Base-by-base conservation (phyloP, 768 basidiomycete genomes). In the Pholiota molesta region DNA sequence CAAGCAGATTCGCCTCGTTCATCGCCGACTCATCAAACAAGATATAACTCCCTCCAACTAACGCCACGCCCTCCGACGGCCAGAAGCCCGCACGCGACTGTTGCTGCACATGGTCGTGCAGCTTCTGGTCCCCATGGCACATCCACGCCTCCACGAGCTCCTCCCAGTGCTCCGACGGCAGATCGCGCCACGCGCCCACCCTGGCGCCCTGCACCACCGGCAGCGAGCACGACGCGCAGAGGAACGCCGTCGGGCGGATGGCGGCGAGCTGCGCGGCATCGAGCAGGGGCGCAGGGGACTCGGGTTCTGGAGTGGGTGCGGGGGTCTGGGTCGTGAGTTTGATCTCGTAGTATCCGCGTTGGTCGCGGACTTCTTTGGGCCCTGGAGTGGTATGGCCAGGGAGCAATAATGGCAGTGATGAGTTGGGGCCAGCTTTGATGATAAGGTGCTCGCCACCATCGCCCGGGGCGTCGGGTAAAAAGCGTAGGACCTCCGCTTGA, bases 81-180 rank as follows among this genome's bases (percentile, higher is more conserved):
- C 92, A 94, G 73, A 98, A 91, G 17, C 91, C 91, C 62, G 82
- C 68, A 77, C 79, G 74, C 1, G 81, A 79, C 64, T 83, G 83
- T 63, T 84, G 80, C 55, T 84, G 75, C 3, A 94, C 83, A 14
- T 87, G 84, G 35, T 88, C 87, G 63, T 90, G 85, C 53, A 98
- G 78, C 45, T 85, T 87, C 77, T 97, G 95, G 69, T 97, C 95
- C 9, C 87, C 74, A 74, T 98, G 97, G 69, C 97, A 99, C 91
- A 99, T 95, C 97, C 97, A 99, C 7, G 95, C 91, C 64, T 98
- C 97, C 19, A 99, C 86, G 16, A 99, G 87, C 73, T 99, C 97
- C 64, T 94, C 90, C 97, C 97, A 99, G 68, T 99, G 91, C 71
- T 98, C 96, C 4, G 93, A 95, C 3, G 97, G 97, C 13, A 99